Conservation (phyloP, 1,284 basidiomycete species). For the Sporisorium exsertum region DNA sequence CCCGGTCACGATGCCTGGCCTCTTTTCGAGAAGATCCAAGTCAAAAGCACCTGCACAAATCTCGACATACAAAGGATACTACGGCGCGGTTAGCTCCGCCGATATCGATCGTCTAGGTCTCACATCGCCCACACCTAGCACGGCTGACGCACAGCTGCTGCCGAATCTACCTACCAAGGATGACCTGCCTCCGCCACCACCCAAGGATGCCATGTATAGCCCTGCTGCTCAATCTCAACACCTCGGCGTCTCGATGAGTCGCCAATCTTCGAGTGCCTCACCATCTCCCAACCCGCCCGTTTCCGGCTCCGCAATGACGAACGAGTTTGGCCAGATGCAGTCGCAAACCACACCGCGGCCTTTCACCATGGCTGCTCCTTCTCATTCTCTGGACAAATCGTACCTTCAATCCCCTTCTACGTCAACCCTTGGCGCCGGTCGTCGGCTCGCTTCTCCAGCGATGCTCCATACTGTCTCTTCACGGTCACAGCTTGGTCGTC, state of each 20-base stretch:
- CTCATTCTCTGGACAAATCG: background rate
- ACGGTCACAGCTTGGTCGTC: conserved; percentile 4
- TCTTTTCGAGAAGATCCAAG: conserved; percentile 41
- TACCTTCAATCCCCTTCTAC: conserved; percentile 8
- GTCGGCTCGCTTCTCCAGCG: conserved; percentile 6
- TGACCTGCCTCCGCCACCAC: conserved; percentile 29
- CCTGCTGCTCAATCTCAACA: background rate
- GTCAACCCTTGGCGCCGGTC: conserved; percentile 8
- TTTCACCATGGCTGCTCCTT: conserved; percentile 17
- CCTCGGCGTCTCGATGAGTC: background rate
- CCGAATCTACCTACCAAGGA: conserved; percentile 45
- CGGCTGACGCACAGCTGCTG: conserved; percentile 35
- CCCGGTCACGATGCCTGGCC: conserved; percentile 31
- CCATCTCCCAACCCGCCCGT: conserved; percentile 1
- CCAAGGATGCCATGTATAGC: conserved; percentile 12
- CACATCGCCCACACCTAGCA: conserved; percentile 42
- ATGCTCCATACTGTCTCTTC: conserved; percentile 13
- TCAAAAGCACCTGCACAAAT: conserved; percentile 9
- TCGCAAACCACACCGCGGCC: background rate
- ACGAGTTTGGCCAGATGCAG: conserved; percentile 33
- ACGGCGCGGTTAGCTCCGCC: conserved; percentile 35
- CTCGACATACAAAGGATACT: conserved; percentile 10
- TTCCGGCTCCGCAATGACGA: background rate
- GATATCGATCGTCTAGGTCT: conserved; percentile 40
- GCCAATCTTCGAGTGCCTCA: conserved; percentile 6